phyloP scores from a whole-genome alignment of 352 stramenopile genomes.

The Plasmopara viticola region DNA sequence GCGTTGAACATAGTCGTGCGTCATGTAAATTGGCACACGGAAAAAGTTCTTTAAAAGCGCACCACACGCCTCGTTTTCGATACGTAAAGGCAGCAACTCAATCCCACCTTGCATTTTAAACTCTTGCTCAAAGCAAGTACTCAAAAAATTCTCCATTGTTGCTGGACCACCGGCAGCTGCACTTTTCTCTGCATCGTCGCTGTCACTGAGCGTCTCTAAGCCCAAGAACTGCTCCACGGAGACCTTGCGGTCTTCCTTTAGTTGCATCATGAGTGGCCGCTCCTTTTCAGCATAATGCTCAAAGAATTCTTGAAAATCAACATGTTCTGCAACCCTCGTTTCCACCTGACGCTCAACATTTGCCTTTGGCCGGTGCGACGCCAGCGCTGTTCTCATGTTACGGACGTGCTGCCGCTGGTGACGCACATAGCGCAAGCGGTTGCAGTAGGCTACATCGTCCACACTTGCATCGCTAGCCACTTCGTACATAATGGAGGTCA shows the following conservation, averaged over 20 bases:
- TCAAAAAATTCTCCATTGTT: slow-evolving; percentile 7
- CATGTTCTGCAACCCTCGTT: slow-evolving; percentile 6
- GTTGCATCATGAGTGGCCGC: slow-evolving; percentile 31
- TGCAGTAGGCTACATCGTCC: slow-evolving; percentile 30
- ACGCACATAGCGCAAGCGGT: slow-evolving; percentile 45
- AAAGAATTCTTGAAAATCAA: slow-evolving; percentile 65
- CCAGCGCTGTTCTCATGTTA: slow-evolving; percentile 17
- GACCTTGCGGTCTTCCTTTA: slow-evolving; percentile 7
- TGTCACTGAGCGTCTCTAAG: background rate
- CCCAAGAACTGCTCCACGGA: slow-evolving; percentile 14
- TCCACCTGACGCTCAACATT: slow-evolving; percentile 12
- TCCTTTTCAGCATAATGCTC: slow-evolving; percentile 38
- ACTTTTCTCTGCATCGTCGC: slow-evolving; percentile 1
- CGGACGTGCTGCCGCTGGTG: slow-evolving; percentile 35
- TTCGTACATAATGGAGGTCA: slow-evolving; percentile 19
- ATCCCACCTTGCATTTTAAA: slow-evolving; percentile 6
- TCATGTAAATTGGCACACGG: slow-evolving; percentile 42
- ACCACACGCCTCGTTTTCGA: slow-evolving; percentile 27
- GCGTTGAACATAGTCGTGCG: slow-evolving; percentile 65
- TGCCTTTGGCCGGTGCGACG: background rate
- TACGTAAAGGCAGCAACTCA: slow-evolving; percentile 12
- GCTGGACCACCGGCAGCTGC: background rate
- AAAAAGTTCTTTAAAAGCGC: slow-evolving; percentile 32
- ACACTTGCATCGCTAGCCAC: background rate
- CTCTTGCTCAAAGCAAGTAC: slow-evolving; percentile 18